A percentile compares a stretch with the other conserved stretches of the same genome.
These are phyloP conservation scores for Entophlyctis helioformis DNA, from an alignment of 192 early-diverging fungal species.

Conservation along the genomic window DNA sequence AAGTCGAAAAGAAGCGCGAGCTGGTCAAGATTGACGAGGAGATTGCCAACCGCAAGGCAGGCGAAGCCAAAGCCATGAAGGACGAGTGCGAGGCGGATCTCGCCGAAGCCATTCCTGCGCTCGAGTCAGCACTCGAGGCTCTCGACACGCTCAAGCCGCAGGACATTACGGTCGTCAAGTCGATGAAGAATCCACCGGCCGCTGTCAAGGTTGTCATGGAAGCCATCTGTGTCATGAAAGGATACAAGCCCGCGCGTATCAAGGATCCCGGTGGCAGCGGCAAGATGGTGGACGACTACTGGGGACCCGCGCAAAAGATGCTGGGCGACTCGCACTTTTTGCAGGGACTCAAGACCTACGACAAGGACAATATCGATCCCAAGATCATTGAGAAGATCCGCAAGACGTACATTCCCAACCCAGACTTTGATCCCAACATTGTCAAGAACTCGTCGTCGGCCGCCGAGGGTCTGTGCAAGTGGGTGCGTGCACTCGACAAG, in stretches of 20 bases:
- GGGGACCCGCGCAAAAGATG: constrained; percentile 43
- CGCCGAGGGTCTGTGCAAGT: constrained; percentile 43
- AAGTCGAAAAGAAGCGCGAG: constrained; percentile 43
- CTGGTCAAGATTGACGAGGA: constrained; percentile 46
- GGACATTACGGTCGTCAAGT: constrained; percentile 44
- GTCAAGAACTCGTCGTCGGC: constrained; percentile 50
- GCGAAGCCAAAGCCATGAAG: constrained; percentile 47
- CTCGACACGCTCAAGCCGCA: constrained; percentile 44
- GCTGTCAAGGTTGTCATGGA: constrained; percentile 52
- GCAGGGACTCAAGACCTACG: constrained; percentile 34
- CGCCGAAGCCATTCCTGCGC: constrained; percentile 43
- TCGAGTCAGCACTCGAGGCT: constrained; percentile 43
- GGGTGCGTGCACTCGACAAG: constrained; percentile 48
- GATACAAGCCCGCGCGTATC: constrained; percentile 43
- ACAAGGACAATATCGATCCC: constrained; percentile 52
- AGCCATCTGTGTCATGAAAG: constrained; percentile 50
- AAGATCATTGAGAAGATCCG: constrained; percentile 43
- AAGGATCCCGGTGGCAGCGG: constrained; percentile 50
- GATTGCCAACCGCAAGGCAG: constrained; percentile 42
- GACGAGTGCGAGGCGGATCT: constrained; percentile 52
- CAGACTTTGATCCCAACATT: constrained; percentile 51
- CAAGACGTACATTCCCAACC: constrained; percentile 45
- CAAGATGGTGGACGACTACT: constrained; percentile 55
- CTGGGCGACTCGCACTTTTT: constrained; percentile 40
- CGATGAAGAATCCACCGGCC: constrained; percentile 46